These are phyloP conservation scores for Calonectria ilicicola DNA, from an alignment of 2,329 filamentous ascomycete species.

Conservation along the genomic window DNA sequence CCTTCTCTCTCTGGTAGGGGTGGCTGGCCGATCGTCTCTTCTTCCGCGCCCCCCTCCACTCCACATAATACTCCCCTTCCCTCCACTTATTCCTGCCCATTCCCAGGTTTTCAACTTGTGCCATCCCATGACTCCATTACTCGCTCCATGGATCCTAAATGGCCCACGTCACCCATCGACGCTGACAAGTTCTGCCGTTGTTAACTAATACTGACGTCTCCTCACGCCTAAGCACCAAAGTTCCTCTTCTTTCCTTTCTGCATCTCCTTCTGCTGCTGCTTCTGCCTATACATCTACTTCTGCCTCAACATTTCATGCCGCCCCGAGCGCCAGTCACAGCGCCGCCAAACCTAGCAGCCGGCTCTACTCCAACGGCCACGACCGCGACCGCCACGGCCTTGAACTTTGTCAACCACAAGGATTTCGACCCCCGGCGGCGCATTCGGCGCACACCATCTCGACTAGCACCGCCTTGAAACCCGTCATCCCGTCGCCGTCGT, in stretches of 20 bases:
- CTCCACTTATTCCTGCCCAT: conserved; percentile 15
- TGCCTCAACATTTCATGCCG: conserved; percentile 14
- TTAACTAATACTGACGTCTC: conserved; percentile 36
- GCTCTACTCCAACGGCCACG: background rate
- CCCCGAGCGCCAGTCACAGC: conserved; percentile 16
- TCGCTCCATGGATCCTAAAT: conserved; percentile 24
- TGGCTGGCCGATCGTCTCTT: conserved; percentile 19
- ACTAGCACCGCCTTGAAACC: conserved; percentile 38
- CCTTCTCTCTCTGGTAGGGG: background rate
- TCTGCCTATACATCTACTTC: background rate
- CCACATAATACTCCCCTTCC: conserved; percentile 17
- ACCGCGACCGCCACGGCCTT: conserved; percentile 18
- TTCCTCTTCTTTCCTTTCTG: background rate
- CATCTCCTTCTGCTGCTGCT: background rate
- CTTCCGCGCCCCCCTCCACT: conserved; percentile 10
- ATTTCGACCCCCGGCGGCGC: conserved; percentile 4
- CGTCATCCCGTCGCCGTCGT: conserved; percentile 33
- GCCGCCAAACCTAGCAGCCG: background rate
- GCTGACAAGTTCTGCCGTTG: conserved; percentile 37
- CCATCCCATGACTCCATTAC: conserved; percentile 10
- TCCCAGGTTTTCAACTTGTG: conserved; percentile 1
- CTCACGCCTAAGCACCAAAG: conserved; percentile 27
- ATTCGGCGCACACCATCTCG: conserved; percentile 14
- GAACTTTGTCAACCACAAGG: conserved; percentile 11
- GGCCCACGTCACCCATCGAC: conserved; percentile 44